These are phyloP conservation scores for Funneliformis caledonium DNA, from an alignment of 371 early-diverging fungal genomes.

Conservation along the genomic window DNA sequence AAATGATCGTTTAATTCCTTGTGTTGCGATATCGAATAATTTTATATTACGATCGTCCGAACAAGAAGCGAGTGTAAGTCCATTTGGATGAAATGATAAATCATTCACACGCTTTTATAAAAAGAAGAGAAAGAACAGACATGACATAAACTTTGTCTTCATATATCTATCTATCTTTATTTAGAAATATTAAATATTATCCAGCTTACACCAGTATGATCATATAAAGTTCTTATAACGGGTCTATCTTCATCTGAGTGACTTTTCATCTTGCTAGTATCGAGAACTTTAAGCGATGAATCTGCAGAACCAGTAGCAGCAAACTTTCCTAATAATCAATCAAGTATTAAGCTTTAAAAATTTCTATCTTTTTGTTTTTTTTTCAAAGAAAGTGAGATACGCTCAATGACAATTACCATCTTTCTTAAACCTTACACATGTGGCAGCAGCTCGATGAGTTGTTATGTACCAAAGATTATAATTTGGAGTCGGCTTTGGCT, in stretches of 20 bases:
- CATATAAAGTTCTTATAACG: constrained; percentile 87
- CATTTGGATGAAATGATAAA: constrained; percentile 91
- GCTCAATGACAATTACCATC: constrained; percentile 47
- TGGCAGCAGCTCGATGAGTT: constrained; percentile 51
- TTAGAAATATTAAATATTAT: not conserved
- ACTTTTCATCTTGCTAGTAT: constrained; percentile 76
- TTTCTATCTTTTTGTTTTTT: not conserved
- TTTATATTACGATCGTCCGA: constrained; percentile 86
- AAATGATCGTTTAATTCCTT: constrained; percentile 81
- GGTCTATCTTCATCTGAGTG: constrained; percentile 73
- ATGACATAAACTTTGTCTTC: not conserved
- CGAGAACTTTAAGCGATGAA: constrained; percentile 87
- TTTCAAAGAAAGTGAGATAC: constrained; percentile 54
- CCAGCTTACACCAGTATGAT: constrained; percentile 67
- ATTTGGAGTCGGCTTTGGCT: constrained; percentile 32
- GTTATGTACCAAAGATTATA: constrained; percentile 45
- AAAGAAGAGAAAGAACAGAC: constrained; percentile 2
- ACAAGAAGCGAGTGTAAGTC: constrained; percentile 85
- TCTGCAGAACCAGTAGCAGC: constrained; percentile 93
- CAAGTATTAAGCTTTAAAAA: not conserved
- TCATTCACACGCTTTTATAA: constrained; percentile 72
- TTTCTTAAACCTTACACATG: constrained; percentile 49
- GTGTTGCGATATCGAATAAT: constrained; percentile 85
- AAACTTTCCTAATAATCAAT: constrained; percentile 62
- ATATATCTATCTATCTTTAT: not conserved